A percentile compares a stretch with the other conserved stretches of the same genome.
These are phyloP conservation scores for Truncatella angustata DNA, from an alignment of 2,329 filamentous ascomycete species.

Conservation along the genomic window DNA sequence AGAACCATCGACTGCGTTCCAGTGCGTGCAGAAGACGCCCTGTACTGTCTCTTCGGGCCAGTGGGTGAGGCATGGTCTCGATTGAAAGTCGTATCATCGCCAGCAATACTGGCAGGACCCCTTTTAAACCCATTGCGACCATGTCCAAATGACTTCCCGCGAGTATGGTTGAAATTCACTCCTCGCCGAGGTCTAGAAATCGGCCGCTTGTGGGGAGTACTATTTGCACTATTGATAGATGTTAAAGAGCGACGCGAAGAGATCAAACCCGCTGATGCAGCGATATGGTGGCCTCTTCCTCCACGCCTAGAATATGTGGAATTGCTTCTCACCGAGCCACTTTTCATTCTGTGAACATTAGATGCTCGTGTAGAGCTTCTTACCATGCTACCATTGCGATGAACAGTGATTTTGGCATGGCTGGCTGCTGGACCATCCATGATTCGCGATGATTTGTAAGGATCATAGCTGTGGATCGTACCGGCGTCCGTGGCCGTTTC, in stretches of 20 bases:
- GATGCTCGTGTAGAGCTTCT: conserved; percentile 23
- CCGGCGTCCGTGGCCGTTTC: conserved; percentile 36
- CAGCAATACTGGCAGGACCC: conserved; percentile 25
- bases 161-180: conserved; percentile 53
- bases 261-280: conserved; percentile 26
- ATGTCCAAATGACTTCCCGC: conserved; percentile 31
- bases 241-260: conserved; percentile 42
- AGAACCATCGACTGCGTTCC: conserved; percentile 22
- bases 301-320: conserved; percentile 26
- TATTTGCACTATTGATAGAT: conserved; percentile 48
- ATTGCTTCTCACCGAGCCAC: conserved; percentile 30
- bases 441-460: conserved; percentile 69
- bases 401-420: conserved; percentile 67
- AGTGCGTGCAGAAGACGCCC: conserved; percentile 10
- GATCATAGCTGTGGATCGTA: conserved; percentile 72
- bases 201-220: conserved; percentile 38
- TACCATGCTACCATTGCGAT: conserved; percentile 46
- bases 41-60: conserved; percentile 18
- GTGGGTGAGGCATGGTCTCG: conserved; percentile 21
- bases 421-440: conserved; percentile 49
- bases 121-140: conserved; percentile 5
- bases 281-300: conserved; percentile 25
- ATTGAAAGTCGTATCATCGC: conserved; percentile 24
- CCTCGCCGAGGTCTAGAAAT: conserved; percentile 49
- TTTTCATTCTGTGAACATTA: conserved; percentile 29